Base-by-base conservation (phyloP, 768 basidiomycete genomes). In the Cantharellus cinnabarinus region DNA sequence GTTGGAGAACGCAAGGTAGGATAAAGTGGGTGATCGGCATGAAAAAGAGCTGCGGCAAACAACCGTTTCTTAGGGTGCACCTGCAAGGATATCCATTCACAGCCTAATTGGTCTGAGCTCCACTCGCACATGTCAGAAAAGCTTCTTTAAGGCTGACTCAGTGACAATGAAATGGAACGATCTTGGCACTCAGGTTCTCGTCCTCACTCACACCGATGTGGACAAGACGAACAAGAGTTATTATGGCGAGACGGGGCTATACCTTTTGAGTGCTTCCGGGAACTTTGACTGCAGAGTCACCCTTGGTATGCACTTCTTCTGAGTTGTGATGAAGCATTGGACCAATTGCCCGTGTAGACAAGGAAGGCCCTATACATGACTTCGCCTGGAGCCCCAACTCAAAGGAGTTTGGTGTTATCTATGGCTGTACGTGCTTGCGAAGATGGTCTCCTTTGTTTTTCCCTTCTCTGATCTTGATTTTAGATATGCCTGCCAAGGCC, bases 221-320 rank as follows among this genome's bases (percentile, higher is more conserved):
- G 94, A 99, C 67, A 89, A 88, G 68, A 84, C 88, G 52, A 94
- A 94, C 70, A 95, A 88, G 78, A 91, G 84, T 66, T 99, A 99
- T 70, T 99, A 98, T 64, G 95, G 95, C 58, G 94, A 98, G 74
- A 95, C 93, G 2, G 88, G 89, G 57, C 73, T 99, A 66, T 97
- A 94, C 71, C 77, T 97, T 10, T 79, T 98, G 62, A 90, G 83
- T 63, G 81, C 90, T 15, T 84, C 89, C 4, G 93, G 94, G 14
- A 87, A 89, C 64, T 97, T 91, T 65, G 93, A 97, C 68, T 89
- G 88, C 67, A 77, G 89, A 38, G 85, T 98, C 20, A 70, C 71
- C 14, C 67, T 75, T 3, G 73, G 71, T 71, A 41, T 58, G 71
- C 61, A 38, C 20, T 4, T 29, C 20, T 29, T 29, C 20, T 29